Evolutionary conservation across 1,284 basidiomycete species (phyloP).

Genomic region (Naganishia liquefaciens): DNA sequence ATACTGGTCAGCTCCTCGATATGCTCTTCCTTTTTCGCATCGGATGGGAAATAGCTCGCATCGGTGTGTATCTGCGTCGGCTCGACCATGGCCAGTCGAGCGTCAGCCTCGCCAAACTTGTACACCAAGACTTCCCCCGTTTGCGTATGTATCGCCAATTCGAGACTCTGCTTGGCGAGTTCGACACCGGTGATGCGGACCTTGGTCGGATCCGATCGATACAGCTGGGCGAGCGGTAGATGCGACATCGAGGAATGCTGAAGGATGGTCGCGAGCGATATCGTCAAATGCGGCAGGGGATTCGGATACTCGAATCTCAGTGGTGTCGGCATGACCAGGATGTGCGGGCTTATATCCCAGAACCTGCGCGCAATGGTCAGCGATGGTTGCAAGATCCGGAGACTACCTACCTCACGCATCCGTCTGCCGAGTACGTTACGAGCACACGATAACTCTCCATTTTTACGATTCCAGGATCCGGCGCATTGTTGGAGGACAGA

Average conservation of each 20-base stretch:
- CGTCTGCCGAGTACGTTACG: conserved; percentile 66
- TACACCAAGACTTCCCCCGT: conserved; percentile 70
- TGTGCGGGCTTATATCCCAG: conserved; percentile 63
- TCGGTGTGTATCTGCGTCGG: conserved; percentile 36
- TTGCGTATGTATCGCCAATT: conserved; percentile 64
- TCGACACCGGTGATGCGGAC: conserved; percentile 60
- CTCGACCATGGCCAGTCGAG: neutral
- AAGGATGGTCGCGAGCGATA: conserved; percentile 61
- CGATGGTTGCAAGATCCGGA: neutral
- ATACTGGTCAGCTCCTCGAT: conserved; percentile 50
- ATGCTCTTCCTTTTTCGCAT: conserved; percentile 1
- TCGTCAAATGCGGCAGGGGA: conserved; percentile 64
- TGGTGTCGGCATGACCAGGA: conserved; percentile 59
- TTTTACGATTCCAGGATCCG: conserved; percentile 49
- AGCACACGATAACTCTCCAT: conserved; percentile 67
- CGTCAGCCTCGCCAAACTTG: conserved; percentile 55
- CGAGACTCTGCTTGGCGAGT: conserved; percentile 66
- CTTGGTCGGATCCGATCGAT: conserved; percentile 47
- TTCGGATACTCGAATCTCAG: conserved; percentile 62
- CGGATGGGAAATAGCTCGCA: conserved; percentile 42
- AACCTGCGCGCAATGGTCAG: conserved; percentile 38
- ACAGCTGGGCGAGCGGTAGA: conserved; percentile 48
- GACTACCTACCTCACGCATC: conserved; percentile 60
- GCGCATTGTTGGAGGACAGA: conserved; percentile 48
- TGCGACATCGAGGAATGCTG: conserved; percentile 46